These are phyloP conservation scores for Floccularia luteovirens DNA, from an alignment of 768 basidiomycete species.

Conservation along the genomic window DNA sequence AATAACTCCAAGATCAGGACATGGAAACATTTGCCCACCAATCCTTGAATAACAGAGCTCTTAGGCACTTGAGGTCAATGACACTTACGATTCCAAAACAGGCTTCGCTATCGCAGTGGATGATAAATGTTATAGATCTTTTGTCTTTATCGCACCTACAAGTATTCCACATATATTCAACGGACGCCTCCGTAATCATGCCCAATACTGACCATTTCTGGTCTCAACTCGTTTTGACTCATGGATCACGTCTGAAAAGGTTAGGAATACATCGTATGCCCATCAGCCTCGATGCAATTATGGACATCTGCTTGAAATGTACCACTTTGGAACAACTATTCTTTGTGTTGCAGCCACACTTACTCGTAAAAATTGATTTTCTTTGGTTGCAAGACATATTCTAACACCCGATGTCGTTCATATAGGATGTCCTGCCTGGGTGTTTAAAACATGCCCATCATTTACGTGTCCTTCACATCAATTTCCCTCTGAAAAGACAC, in stretches of 20 bases:
- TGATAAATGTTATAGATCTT: constrained; percentile 28
- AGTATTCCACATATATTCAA: constrained; percentile 55
- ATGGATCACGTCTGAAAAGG: constrained; percentile 41
- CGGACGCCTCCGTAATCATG: constrained; percentile 29
- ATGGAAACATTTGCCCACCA: constrained; percentile 34
- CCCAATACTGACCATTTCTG: constrained; percentile 42
- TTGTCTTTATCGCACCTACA: constrained; percentile 45
- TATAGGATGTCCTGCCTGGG: constrained; percentile 30
- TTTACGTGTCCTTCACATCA: constrained; percentile 56
- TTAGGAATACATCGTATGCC: constrained; percentile 63
- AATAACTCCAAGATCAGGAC: constrained; percentile 31
- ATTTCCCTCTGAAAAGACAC: constrained; percentile 29
- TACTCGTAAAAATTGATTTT: constrained; percentile 46
- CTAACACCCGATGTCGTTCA: too few species aligned
- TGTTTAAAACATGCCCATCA: constrained; percentile 35
- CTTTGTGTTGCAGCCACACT: constrained; percentile 39
- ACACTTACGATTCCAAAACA: constrained; percentile 45
- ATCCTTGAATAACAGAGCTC: constrained; percentile 24
- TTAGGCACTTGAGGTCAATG: constrained; percentile 43
- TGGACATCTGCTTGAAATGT: constrained; percentile 49
- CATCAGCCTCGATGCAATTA: constrained; percentile 40
- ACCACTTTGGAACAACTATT: constrained; percentile 54
- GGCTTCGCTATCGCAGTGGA: constrained; percentile 34
- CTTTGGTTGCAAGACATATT: too few species aligned
- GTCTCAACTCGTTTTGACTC: constrained; percentile 36